A percentile compares a stretch with the other conserved stretches of the same genome.
phyloP scores from a whole-genome alignment of 768 basidiomycete genomes.

The Boletus bicolor region DNA sequence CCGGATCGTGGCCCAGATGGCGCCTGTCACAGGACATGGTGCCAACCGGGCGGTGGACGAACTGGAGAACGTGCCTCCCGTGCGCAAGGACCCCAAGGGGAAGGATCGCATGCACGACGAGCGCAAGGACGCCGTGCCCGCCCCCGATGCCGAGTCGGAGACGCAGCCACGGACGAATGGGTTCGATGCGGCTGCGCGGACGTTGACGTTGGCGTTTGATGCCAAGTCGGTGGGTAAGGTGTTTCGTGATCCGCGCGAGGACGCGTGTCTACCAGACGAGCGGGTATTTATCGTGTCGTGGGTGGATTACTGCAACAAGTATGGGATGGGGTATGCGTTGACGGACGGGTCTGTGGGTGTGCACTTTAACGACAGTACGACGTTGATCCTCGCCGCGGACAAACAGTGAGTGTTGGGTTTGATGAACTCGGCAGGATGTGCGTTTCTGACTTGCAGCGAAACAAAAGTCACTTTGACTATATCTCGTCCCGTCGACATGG shows the following conservation, averaged over 20 bases:
- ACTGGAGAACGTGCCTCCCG: constrained; percentile 33
- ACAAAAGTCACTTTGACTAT: constrained; percentile 75
- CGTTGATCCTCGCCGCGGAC: constrained; percentile 77
- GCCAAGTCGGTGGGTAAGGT: constrained; percentile 58
- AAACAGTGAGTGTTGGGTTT: constrained; percentile 60
- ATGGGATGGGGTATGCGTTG: constrained; percentile 98
- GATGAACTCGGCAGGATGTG: not conserved
- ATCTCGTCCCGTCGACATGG: constrained; percentile 68
- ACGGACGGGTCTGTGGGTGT: constrained; percentile 95
- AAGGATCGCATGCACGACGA: constrained; percentile 30
- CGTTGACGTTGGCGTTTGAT: constrained; percentile 60
- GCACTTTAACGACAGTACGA: constrained; percentile 95
- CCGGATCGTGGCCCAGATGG: constrained; percentile 93
- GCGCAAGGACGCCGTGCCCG: constrained; percentile 13
- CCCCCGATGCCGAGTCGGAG: constrained; percentile 21
- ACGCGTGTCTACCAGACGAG: constrained; percentile 55
- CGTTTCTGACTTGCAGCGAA: not conserved
- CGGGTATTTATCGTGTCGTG: constrained; percentile 95
- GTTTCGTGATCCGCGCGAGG: constrained; percentile 64
- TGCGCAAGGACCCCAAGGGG: constrained; percentile 29
- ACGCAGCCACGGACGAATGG: constrained; percentile 42
- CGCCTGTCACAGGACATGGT: constrained; percentile 39
- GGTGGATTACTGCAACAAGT: constrained; percentile 99
- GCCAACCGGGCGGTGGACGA: constrained; percentile 34
- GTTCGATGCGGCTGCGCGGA: constrained; percentile 64